Base-by-base conservation (phyloP, 305 asterid species). In the Fraxinus sp. region DNA sequence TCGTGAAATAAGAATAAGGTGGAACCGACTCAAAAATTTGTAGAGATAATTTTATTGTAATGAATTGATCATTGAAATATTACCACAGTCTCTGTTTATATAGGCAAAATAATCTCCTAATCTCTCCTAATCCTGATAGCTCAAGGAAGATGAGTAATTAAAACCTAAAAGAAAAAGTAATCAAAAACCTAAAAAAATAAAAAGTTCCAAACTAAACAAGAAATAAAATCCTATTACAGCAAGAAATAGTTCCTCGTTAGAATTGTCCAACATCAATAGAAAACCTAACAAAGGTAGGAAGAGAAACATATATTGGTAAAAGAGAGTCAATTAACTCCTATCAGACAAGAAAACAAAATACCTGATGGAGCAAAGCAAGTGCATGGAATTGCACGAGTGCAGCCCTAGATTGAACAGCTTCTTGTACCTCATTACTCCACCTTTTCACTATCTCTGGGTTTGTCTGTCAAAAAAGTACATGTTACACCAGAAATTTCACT, bases 351-450 rank as follows among this genome's bases (percentile, higher is more conserved):
- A 74, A 41, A 66, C 18, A 14, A 32, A 79, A 86, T 89, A 93
- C 99, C 98, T 95, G 98, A 89, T 97, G 98, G 75, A 97, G 97
- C 87, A 97, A 88, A 80, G 92, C 98, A 85, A 97, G 98, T n/a
- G 98, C 99, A 87, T 97, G 99, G 85, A 97, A 97, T 83, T 97
- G 99, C 57, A 97, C 99, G 84, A 97, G 97, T 49, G 99, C 98
- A 87, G 98, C 97, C 82, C 98, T 89, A 49, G 99, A 95, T 80
- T 97, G 99, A 83, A 97, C 94, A 75, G 99, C 99, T 88, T 97
- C 99, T 86, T 97, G 99, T 57, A 97, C 99, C 89, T 97, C 99
- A 85, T 97, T 97, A 89, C 98, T 97, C 99, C 99, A 97, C 88
- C 99, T 93, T 83, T 93, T 97, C 78, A 97, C 99, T 81, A 97